Percentiles rank a stretch among this genome's conserved stretches.
Conservation (phyloP, 1,284 basidiomycete genomes). For the Pyrrhoderma lamaoense region DNA sequence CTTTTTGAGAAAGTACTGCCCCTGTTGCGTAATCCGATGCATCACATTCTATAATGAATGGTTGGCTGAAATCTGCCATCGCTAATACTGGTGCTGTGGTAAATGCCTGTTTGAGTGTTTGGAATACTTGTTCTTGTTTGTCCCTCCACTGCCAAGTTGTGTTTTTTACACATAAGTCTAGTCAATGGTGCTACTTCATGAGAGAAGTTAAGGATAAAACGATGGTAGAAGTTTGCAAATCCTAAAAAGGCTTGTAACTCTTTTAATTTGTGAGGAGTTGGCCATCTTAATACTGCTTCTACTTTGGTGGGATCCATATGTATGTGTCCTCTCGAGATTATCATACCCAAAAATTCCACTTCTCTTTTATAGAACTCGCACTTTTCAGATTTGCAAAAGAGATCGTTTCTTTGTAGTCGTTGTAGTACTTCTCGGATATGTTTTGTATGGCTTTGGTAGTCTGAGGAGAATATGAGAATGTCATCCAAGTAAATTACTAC, state of each 20-base stretch:
- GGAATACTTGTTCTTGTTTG: too few species aligned
- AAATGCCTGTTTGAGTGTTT: too few species aligned
- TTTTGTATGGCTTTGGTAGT: conserved; percentile 9
- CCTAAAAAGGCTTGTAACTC: conserved; percentile 22
- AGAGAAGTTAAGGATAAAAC: conserved; percentile 19
- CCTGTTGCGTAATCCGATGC: not conserved
- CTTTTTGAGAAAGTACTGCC: not conserved
- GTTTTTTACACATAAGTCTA: not conserved
- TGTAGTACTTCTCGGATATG: too few species aligned
- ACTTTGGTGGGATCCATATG: too few species aligned
- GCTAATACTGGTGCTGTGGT: too few species aligned
- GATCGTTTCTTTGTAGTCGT: conserved; percentile 3
- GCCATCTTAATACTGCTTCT: too few species aligned
- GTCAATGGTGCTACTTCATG: not conserved
- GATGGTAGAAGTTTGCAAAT: conserved; percentile 22
- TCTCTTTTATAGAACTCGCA: conserved; percentile 24
- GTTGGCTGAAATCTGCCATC: too few species aligned
- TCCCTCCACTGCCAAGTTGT: conserved; percentile 24
- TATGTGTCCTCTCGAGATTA: too few species aligned
- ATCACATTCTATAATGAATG: too few species aligned
- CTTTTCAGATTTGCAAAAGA: conserved; percentile 25
- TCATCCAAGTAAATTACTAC: not conserved
- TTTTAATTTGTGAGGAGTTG: too few species aligned
- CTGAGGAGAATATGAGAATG: not conserved
- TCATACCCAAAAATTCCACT: too few species aligned